Evolutionary conservation across 2,329 filamentous ascomycete species (phyloP).

Genomic region (Neonectria punicea): DNA sequence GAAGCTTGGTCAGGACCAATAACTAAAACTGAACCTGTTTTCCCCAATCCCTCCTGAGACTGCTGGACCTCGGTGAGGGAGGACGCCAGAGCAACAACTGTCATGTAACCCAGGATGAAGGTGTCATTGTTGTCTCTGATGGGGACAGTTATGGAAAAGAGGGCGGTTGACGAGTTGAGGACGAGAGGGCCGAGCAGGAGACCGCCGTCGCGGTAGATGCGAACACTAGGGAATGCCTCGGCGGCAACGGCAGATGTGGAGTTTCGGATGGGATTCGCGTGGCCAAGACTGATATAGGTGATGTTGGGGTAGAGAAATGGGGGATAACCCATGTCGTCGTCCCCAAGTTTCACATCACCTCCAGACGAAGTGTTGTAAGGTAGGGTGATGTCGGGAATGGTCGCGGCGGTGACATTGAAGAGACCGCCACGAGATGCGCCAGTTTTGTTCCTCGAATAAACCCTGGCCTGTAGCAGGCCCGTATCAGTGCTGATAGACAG

Average conservation of each 20-base stretch:
- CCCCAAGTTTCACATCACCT: conserved; percentile 67
- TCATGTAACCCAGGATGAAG: conserved; percentile 85
- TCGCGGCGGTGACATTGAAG: conserved; percentile 69
- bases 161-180: conserved; percentile 77
- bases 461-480: conserved; percentile 74
- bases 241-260: conserved; percentile 57
- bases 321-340: conserved; percentile 74
- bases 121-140: conserved; percentile 71
- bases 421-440: conserved; percentile 64
- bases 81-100: conserved; percentile 76
- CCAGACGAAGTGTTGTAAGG: conserved; percentile 71
- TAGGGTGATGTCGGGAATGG: conserved; percentile 64
- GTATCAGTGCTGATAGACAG: conserved; percentile 69
- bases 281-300: conserved; percentile 65
- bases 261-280: conserved; percentile 53
- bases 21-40: conserved; percentile 76
- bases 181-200: conserved; percentile 82
- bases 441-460: conserved; percentile 76
- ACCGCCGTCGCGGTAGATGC: conserved; percentile 62
- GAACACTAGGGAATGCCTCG: conserved; percentile 60
- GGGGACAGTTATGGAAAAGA: conserved; percentile 84
- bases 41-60: conserved; percentile 75
- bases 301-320: conserved; percentile 81
- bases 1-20: conserved; percentile 73
- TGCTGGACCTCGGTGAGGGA: conserved; percentile 70